Base-by-base conservation (phyloP, 2,329 filamentous ascomycete species). In the Fusarium camptoceras region DNA sequence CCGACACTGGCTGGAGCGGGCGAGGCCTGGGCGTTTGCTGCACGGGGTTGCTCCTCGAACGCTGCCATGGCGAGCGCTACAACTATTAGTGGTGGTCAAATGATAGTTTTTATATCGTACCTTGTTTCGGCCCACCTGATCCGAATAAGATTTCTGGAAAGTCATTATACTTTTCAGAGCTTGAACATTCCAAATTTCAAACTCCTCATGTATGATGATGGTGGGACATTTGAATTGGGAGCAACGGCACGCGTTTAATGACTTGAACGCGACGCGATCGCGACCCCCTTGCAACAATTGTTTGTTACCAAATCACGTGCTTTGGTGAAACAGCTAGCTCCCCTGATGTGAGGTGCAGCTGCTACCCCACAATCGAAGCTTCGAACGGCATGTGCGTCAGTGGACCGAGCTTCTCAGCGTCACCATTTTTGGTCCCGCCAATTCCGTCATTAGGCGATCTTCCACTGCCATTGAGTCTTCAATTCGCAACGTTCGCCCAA, bases 31-130 rank as follows among this genome's bases (percentile, higher is more conserved):
- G 78, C 22, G 77, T 77, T 59, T 80, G 76, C 42, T 78, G 78
- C 47, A 80, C 76, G 8, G 86, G 82, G 74, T 87, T 82, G 75
- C 84, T 88, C 70, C 83, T 85, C 30, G 85, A 84, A 73, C 87
- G 83, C 73, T 85, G 83, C 87, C 87, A 89, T 75, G 83, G 81
- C 51, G 79, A 78, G 60, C 81, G 79, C 41, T 81, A 78, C 77
- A 83, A 61, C 42, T 51, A 30, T 64, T 63, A 60, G 64, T 41
- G 10, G 41, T 25, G 61, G 61, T 62, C 30, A 34, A 50, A 16
- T 46, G 18, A 30, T 50, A 27, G 22, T 18, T 39, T 49, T 60
- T 30, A n/a, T 22, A 20, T 50, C 73, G 66, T 74, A 81, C 81
- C 72, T 77, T 81, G 48, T 73, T 70, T 25, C 74, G 68, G 47